Conservation (phyloP, 2,329 filamentous ascomycete genomes). For the Verticillium longisporum region DNA sequence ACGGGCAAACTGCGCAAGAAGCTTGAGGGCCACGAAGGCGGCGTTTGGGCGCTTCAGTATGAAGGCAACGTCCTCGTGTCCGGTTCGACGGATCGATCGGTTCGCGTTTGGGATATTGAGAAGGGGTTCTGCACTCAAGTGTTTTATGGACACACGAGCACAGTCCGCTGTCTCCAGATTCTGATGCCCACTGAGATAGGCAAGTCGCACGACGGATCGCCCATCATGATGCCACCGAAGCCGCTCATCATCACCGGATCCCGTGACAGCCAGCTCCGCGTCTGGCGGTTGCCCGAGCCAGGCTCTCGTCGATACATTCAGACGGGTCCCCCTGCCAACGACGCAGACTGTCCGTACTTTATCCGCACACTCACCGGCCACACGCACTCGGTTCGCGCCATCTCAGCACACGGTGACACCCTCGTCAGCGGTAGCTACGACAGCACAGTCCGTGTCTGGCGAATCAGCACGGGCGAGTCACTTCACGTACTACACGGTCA, state of each 20-base stretch:
- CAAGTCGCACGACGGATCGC: slow-evolving; percentile 60
- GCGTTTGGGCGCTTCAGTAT: slow-evolving; percentile 96
- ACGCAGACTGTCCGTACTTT: slow-evolving; percentile 88
- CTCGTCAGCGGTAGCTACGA: slow-evolving; percentile 98
- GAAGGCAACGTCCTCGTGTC: slow-evolving; percentile 93
- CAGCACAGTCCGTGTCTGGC: slow-evolving; percentile 91
- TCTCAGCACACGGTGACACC: slow-evolving; percentile 89
- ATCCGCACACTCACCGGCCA: slow-evolving; percentile 82
- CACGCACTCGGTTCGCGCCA: slow-evolving; percentile 88
- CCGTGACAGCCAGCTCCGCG: slow-evolving; percentile 84
- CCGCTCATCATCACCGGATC: slow-evolving; percentile 97
- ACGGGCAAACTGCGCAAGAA: slow-evolving; percentile 79
- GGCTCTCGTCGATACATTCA: slow-evolving; percentile 74
- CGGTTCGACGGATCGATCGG: slow-evolving; percentile 90
- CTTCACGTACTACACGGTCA: slow-evolving; percentile 82
- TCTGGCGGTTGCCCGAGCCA: slow-evolving; percentile 86
- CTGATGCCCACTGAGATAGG: slow-evolving; percentile 79
- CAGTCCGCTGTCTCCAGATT: slow-evolving; percentile 91
- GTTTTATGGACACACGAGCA: slow-evolving; percentile 96
- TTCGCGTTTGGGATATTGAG: slow-evolving; percentile 99
- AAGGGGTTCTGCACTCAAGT: slow-evolving; percentile 87
- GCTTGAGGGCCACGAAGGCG: slow-evolving; percentile 89
- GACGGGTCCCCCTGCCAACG: slow-evolving; percentile 64
- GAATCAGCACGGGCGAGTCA: slow-evolving; percentile 88
- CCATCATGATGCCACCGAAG: slow-evolving; percentile 87